Base-by-base conservation (phyloP, 164 flowering plant genomes). In the Berberis thunbergii region DNA sequence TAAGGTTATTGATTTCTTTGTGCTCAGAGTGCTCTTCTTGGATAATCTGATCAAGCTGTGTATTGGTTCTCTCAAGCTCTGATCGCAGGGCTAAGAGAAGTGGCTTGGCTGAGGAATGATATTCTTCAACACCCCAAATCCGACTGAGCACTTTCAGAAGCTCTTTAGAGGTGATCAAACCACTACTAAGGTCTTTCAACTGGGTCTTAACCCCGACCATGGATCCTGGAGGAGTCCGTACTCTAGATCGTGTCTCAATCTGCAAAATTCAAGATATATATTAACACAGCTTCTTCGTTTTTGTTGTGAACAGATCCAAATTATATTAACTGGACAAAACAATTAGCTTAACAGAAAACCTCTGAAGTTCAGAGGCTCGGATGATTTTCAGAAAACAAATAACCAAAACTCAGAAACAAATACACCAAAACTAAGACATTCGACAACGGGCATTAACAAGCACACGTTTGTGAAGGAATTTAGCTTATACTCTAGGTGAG, bases 21-120 rank as follows among this genome's bases (percentile, higher is more conserved):
- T 77, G 75, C 10, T 79, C 90, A 5, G 86, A 78, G 44, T 76
- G 78, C 57, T 83, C 86, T 43, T 86, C 98, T 46, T 81, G 89
- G 75, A 90, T 80, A 61, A 88, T 69, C 61, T 78, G 86, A 72
- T 91, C 88, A 58, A 91, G 79, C 70, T 77, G 91, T 65, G 81
- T 50, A 43, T 87, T 88, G 45, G 91, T 94, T 60, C 90, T 72
- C 75, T 94, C 97, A 45, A 94, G 86, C 86, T 94, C 99, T n/a
- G 82, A 67, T 60, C 84, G 88, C 46, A 94, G 75, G 49, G 99
- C 96, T 7, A 91, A 89, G 66, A 91, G 71, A 4, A 94, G 81
- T 41, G 97, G 81, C 83, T 77, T 74, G 77, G 87, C 83, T 2
- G 99, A 83, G 12, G 92, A 83, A 56, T 86, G 83, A 59, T 79